Percentiles rank a stretch among this genome's conserved stretches.
Conservation (phyloP, 441 rosid species). For the Gossypium trilobum region DNA sequence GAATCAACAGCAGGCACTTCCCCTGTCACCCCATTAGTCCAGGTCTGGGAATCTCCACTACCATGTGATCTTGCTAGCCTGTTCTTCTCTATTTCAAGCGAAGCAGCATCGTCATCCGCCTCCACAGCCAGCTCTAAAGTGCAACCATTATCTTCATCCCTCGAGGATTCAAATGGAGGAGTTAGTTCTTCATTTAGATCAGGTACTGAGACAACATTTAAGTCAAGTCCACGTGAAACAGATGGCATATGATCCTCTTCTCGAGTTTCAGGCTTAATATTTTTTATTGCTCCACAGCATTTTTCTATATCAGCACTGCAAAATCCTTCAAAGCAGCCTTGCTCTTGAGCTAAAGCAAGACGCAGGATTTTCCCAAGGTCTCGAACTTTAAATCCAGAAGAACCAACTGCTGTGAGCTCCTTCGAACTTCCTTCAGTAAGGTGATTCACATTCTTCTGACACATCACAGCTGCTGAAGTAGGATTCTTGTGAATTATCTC, state of each 20-base stretch:
- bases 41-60: slow-evolving; percentile 50
- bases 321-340: slow-evolving; percentile 56
- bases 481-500: slow-evolving; percentile 51
- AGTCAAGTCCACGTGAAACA: slow-evolving; percentile 55
- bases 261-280: slow-evolving; percentile 26
- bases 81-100: slow-evolving; percentile 51
- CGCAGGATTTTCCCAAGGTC: slow-evolving; percentile 63
- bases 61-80: slow-evolving; percentile 53
- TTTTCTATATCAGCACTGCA: slow-evolving; percentile 55
- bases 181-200: slow-evolving; percentile 86
- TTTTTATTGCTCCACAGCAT: slow-evolving; percentile 42
- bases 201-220: slow-evolving; percentile 75
- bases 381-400: slow-evolving; percentile 59
- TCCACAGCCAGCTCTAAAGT: slow-evolving; percentile 52
- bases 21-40: slow-evolving; percentile 34
- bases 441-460: slow-evolving; percentile 30
- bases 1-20: slow-evolving; percentile 63
- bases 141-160: slow-evolving; percentile 83
- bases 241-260: slow-evolving; percentile 39
- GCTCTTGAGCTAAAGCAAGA: slow-evolving; percentile 64
- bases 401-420: slow-evolving; percentile 29
- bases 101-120: slow-evolving; percentile 72
- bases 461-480: slow-evolving; percentile 23
- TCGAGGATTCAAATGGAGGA: slow-evolving; percentile 67
- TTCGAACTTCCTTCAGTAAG: slow-evolving; percentile 33